Evolutionary conservation across 179 eudicot species (phyloP).

Genomic region (Spinacia oleracea): DNA sequence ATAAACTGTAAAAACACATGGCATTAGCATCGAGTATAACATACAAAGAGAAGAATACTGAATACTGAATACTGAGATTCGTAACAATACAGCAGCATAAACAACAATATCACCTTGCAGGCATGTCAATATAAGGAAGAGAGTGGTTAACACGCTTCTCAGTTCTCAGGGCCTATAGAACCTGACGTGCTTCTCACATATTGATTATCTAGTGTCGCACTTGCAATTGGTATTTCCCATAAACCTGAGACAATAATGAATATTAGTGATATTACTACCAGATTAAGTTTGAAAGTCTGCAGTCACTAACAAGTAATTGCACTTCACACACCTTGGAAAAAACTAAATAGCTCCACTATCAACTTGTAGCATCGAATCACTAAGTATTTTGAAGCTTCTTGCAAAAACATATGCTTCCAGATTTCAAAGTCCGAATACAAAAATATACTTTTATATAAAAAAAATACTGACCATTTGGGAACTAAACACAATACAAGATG

Average conservation of each 20-base stretch:
- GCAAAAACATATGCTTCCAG: neutral
- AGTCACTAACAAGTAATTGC: neutral
- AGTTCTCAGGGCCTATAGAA: slow-evolving; percentile 87
- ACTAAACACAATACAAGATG: neutral
- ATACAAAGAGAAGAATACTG: slow-evolving; percentile 1
- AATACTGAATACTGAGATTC: slow-evolving; percentile 9
- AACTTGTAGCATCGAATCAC: neutral
- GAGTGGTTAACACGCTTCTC: slow-evolving; percentile 68
- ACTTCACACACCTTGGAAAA: neutral
- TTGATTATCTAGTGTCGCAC: slow-evolving; percentile 72
- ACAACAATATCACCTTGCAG: slow-evolving; percentile 66
- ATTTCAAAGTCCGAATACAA: neutral
- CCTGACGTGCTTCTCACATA: slow-evolving; percentile 92
- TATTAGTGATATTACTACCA: neutral
- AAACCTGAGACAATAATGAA: slow-evolving; percentile 48
- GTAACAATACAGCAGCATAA: neutral
- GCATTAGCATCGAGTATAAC: slow-evolving; percentile 14
- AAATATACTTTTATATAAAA: neutral
- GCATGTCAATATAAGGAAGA: slow-evolving; percentile 78
- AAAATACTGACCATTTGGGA: neutral
- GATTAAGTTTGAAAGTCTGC: neutral
- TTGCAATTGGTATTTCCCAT: slow-evolving; percentile 93
- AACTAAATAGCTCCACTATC: neutral
- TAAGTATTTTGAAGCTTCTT: neutral
- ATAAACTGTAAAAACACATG: slow-evolving; percentile 53